These are phyloP conservation scores for Salix suchowensis DNA, from an alignment of 345 rosid species.

Conservation along the genomic window DNA sequence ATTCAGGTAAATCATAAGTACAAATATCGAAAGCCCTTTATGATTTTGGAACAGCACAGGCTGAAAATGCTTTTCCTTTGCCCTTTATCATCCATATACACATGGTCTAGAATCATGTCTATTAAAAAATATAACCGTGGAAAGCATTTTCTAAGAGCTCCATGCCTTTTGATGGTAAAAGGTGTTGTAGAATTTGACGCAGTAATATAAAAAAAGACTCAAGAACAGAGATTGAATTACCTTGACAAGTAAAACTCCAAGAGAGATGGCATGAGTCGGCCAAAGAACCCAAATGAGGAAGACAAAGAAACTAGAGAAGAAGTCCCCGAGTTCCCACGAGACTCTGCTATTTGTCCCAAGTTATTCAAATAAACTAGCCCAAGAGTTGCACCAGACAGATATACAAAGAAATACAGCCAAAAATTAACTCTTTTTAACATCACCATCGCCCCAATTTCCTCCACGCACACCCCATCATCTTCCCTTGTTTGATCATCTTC, in stretches of 20 bases:
- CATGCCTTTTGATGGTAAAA: too few species aligned
- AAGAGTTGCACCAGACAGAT: conserved; percentile 76
- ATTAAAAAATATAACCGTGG: background rate
- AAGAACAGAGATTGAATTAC: conserved; percentile 24
- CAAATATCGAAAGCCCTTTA: background rate
- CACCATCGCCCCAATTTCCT: conserved; percentile 59
- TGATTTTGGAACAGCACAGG: background rate
- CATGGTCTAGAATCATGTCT: background rate
- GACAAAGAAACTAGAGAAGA: conserved; percentile 66
- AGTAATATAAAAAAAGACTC: background rate
- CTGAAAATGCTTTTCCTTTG: background rate
- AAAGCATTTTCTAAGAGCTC: too few species aligned
- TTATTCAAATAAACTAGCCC: conserved; percentile 78
- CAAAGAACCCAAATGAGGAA: conserved; percentile 82
- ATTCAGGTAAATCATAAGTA: too few species aligned
- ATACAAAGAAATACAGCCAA: conserved; percentile 70
- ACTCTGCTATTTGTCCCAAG: conserved; percentile 89
- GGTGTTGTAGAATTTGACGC: too few species aligned
- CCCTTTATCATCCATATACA: background rate
- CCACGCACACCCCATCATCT: conserved; percentile 24
- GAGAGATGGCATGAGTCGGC: conserved; percentile 82
- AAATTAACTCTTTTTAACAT: conserved; percentile 60
- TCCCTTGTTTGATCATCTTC: conserved; percentile 8
- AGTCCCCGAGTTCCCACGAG: conserved; percentile 48
- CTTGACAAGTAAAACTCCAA: conserved; percentile 59